Evolutionary conservation across 768 basidiomycete genomes (phyloP).

Genomic region (Rubroboletus pulcherrimus): DNA sequence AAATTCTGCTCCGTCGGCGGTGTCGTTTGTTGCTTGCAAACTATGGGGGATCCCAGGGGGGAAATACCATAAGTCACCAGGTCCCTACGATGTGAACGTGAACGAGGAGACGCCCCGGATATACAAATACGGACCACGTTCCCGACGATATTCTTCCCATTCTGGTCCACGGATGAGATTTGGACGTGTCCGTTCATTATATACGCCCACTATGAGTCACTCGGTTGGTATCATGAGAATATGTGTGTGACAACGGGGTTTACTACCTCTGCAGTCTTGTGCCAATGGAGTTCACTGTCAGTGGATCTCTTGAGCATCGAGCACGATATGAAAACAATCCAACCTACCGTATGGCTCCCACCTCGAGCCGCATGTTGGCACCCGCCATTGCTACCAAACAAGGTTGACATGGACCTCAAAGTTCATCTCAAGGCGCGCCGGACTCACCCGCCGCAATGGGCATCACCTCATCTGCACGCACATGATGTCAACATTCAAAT

Average conservation of each 20-base stretch:
- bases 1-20: constrained; percentile 45
- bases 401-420: not conserved
- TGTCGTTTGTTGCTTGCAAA: constrained; percentile 45
- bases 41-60: constrained; percentile 51
- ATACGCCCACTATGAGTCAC: constrained; percentile 41
- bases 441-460: constrained; percentile 35
- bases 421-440: not conserved
- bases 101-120: not conserved
- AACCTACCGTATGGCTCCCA: constrained; percentile 35
- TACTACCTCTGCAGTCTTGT: constrained; percentile 31
- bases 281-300: constrained; percentile 41
- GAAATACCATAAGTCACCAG: constrained; percentile 54
- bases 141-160: constrained; percentile 45
- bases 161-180: constrained; percentile 43
- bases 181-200: constrained; percentile 43
- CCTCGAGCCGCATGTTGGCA: constrained; percentile 38
- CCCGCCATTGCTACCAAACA: constrained; percentile 9
- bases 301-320: not conserved
- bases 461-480: constrained; percentile 31
- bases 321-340: too few species aligned
- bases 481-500: not conserved
- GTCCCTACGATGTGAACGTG: constrained; percentile 26
- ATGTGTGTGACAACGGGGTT: not conserved
- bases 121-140: constrained; percentile 37
- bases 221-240: not conserved